Conservation (phyloP, 441 rosid genomes). For the Gossypium gossypioides region DNA sequence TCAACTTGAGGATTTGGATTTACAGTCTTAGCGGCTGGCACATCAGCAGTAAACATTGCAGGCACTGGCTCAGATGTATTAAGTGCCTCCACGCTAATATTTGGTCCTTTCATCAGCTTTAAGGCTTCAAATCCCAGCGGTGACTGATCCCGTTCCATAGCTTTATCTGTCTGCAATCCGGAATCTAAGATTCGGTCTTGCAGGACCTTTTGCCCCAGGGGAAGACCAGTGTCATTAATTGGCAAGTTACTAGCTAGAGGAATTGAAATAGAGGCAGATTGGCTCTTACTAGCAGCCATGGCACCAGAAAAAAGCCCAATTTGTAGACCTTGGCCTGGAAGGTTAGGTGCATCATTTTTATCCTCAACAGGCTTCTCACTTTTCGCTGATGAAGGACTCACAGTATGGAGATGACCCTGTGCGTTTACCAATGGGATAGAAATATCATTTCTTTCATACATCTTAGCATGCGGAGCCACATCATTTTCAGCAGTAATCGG, state of each 20-base stretch:
- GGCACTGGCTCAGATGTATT: conserved; percentile 24
- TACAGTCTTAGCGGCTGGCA: conserved; percentile 21
- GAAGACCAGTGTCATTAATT: conserved; percentile 15
- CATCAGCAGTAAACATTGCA: conserved; percentile 24
- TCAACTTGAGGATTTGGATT: conserved; percentile 23
- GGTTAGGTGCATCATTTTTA: conserved; percentile 16
- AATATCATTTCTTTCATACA: conserved; percentile 41
- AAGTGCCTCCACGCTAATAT: conserved; percentile 11
- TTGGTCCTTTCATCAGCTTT: conserved; percentile 13
- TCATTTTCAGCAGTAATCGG: conserved; percentile 58
- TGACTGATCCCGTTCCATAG: conserved; percentile 13
- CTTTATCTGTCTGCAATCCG: conserved; percentile 19
- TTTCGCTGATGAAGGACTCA: conserved; percentile 19
- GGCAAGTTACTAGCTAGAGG: conserved; percentile 24
- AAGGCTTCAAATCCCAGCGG: conserved; percentile 20
- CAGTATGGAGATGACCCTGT: conserved; percentile 13
- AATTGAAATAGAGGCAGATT: conserved; percentile 19
- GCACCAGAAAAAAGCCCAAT: conserved; percentile 18
- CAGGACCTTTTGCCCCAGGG: conserved; percentile 14
- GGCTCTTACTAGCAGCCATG: conserved; percentile 21
- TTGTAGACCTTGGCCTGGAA: conserved; percentile 20
- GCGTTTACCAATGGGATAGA: conserved; percentile 29
- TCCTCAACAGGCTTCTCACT: conserved; percentile 29
- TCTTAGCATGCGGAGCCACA: conserved; percentile 56
- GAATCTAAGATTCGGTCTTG: conserved; percentile 24